phyloP scores from a whole-genome alignment of 805 yeast species.

The Metschnikowia peoriensis region DNA sequence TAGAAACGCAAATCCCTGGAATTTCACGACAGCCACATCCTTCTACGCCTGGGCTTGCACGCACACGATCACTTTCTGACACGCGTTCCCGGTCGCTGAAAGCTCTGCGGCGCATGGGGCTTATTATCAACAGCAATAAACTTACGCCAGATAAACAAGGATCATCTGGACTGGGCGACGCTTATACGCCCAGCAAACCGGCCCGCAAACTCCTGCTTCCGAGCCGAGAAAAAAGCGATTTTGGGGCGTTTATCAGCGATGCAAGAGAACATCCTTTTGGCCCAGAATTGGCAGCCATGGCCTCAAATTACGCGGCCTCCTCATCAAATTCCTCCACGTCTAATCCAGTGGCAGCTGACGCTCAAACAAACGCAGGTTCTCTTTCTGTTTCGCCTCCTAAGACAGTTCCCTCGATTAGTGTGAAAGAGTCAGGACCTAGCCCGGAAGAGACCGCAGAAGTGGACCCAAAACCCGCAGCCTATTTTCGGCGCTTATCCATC shows the following conservation, averaged over 20 bases:
- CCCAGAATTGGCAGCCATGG: slow-evolving; percentile 23
- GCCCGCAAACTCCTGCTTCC: slow-evolving; percentile 16
- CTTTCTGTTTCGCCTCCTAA: neutral
- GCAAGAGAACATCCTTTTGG: neutral
- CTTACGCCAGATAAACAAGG: slow-evolving; percentile 12
- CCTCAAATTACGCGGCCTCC: neutral
- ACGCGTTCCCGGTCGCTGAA: slow-evolving; percentile 50
- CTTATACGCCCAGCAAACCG: slow-evolving; percentile 17
- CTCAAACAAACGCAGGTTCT: too few relatives aligned
- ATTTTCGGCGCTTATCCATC: slow-evolving; percentile 63
- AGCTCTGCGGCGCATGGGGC: slow-evolving; percentile 75
- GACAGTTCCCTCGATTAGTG: neutral
- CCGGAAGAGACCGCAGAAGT: slow-evolving; percentile 23
- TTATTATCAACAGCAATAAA: slow-evolving; percentile 49
- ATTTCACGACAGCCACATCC: neutral
- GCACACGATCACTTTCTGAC: slow-evolving; percentile 33
- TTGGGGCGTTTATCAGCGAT: neutral
- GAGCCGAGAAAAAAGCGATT: slow-evolving; percentile 3
- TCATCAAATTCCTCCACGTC: neutral
- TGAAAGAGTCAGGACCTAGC: neutral
- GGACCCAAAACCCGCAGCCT: slow-evolving; percentile 57
- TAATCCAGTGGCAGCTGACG: too few relatives aligned
- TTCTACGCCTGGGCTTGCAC: slow-evolving; percentile 18
- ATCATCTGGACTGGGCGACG: neutral
- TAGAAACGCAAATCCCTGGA: neutral